A percentile compares a stretch with the other conserved stretches of the same genome.
Evolutionary conservation across 179 eudicot genomes (phyloP).

Genomic region (Heliamphora pulchella): DNA sequence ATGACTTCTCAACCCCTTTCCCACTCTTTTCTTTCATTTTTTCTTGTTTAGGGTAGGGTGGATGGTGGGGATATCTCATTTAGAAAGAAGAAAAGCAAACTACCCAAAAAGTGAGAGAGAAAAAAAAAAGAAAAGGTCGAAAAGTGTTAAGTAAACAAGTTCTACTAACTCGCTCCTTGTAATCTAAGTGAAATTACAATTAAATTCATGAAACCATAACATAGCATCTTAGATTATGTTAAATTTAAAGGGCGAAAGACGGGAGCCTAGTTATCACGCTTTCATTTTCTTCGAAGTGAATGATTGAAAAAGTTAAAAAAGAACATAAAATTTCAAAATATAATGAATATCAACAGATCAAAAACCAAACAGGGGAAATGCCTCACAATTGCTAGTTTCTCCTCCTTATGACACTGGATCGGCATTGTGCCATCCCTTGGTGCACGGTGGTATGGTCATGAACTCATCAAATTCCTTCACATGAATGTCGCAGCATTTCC

Average conservation of each 20-base stretch:
- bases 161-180: no score
- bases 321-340: neutral
- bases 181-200: no score
- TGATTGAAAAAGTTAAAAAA: neutral
- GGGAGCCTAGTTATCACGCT: neutral
- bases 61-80: no score
- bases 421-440: conserved; percentile 94
- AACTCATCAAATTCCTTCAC: conserved; percentile 94
- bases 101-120: no score
- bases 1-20: no score
- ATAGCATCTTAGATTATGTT: neutral
- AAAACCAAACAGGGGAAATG: neutral
- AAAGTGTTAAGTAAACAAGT: no score
- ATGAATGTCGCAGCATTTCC: conserved; percentile 94
- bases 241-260: neutral
- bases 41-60: no score
- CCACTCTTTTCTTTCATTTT: no score
- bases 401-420: conserved; percentile 38
- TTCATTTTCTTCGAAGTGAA: neutral
- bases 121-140: no score
- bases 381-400: neutral
- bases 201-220: neutral
- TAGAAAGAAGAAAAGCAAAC: no score
- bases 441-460: conserved; percentile 80
- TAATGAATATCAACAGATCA: neutral